These are phyloP conservation scores for Scheffersomyces titani DNA, from an alignment of 1,139 yeast genomes.

Conservation along the genomic window DNA sequence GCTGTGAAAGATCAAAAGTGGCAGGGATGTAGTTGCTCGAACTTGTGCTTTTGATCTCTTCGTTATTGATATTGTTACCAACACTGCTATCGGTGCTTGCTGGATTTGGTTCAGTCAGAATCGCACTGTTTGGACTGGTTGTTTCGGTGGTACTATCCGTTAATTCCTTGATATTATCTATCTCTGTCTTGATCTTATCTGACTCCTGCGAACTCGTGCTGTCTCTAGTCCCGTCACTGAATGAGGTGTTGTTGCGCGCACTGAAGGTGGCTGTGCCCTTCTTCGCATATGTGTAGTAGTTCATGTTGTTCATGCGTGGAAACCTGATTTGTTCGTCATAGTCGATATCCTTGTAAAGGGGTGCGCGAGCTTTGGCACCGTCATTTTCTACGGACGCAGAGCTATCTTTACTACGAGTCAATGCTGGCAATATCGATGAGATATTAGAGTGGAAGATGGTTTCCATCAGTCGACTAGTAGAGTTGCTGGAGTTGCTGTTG, in stretches of 20 bases:
- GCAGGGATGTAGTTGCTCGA: slow-evolving; percentile 38
- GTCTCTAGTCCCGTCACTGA: slow-evolving; percentile 2
- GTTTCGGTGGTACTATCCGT: not conserved
- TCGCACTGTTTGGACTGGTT: not conserved
- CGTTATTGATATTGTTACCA: slow-evolving; percentile 1
- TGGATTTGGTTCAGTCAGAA: not conserved
- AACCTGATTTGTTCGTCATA: slow-evolving; percentile 49
- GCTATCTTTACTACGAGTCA: slow-evolving; percentile 7
- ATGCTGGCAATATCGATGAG: slow-evolving; percentile 29
- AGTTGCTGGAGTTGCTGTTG: not conserved
- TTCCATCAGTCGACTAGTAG: slow-evolving; percentile 5
- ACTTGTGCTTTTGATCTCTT: not conserved
- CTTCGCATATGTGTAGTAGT: slow-evolving; percentile 23
- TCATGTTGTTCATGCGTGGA: slow-evolving; percentile 38
- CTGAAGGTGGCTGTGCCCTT: slow-evolving; percentile 7
- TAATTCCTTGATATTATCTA: not conserved
- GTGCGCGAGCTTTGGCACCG: slow-evolving; percentile 7
- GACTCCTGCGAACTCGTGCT: not conserved
- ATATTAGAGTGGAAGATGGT: slow-evolving; percentile 28
- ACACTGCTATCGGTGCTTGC: not conserved
- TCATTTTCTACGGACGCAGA: slow-evolving; percentile 4
- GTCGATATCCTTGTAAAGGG: slow-evolving; percentile 29
- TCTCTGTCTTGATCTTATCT: not conserved
- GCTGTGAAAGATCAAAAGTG: slow-evolving; percentile 38
- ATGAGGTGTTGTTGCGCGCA: not conserved